Percentiles rank a stretch among this genome's conserved stretches.
phyloP scores from a whole-genome alignment of 306 rosid species.

The Quercus aquifolioides region DNA sequence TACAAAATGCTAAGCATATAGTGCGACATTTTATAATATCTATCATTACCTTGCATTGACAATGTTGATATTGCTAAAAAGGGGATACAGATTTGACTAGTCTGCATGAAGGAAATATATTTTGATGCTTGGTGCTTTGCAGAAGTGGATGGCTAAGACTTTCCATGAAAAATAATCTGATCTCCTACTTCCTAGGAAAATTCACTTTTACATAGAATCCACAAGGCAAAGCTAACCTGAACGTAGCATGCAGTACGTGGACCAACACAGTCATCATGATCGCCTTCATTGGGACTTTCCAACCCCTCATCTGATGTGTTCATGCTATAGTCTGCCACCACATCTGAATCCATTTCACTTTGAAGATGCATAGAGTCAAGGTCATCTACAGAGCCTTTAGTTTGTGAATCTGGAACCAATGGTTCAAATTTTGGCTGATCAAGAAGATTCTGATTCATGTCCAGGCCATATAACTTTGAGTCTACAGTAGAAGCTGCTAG shows the following conservation, averaged over 20 bases:
- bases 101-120: not conserved
- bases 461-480: slow-evolving; percentile 13
- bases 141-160: not conserved
- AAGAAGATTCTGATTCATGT: slow-evolving; percentile 13
- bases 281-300: slow-evolving; percentile 82
- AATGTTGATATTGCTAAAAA: not conserved
- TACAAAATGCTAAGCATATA: not conserved
- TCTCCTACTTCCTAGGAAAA: not conserved
- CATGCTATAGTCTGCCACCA: slow-evolving; percentile 22
- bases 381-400: slow-evolving; percentile 35
- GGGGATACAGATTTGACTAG: not conserved
- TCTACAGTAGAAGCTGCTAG: slow-evolving; percentile 34
- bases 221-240: slow-evolving; percentile 50
- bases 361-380: slow-evolving; percentile 35
- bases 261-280: slow-evolving; percentile 76
- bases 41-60: not conserved
- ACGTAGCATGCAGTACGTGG: slow-evolving; percentile 85
- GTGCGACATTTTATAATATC: not conserved
- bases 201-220: not conserved
- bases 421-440: slow-evolving; percentile 40
- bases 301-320: slow-evolving; percentile 57
- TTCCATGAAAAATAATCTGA: not conserved
- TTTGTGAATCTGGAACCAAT: slow-evolving; percentile 29
- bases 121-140: not conserved
- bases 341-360: slow-evolving; percentile 41